Conservation (phyloP, 2,329 filamentous ascomycete genomes). For the Blastomyces emzantsi region DNA sequence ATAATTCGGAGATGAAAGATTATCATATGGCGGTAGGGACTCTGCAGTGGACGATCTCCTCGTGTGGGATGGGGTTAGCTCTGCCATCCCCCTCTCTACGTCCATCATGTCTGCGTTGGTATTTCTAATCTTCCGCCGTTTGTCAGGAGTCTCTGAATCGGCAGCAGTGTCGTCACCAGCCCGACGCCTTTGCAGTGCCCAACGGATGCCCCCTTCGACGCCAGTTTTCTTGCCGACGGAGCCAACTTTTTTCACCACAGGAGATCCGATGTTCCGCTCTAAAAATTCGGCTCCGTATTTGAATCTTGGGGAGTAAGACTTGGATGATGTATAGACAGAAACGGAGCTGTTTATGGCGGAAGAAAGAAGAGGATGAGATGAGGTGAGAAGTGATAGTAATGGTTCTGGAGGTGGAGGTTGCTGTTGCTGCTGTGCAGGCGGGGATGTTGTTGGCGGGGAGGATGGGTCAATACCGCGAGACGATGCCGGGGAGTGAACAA, state of each 20-base stretch:
- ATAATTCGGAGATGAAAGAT: slow-evolving; percentile 65
- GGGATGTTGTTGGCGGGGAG: slow-evolving; percentile 25
- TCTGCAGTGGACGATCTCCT: slow-evolving; percentile 61
- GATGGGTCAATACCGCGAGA: slow-evolving; percentile 28
- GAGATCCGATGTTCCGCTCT: slow-evolving; percentile 72
- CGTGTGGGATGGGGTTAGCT: slow-evolving; percentile 19
- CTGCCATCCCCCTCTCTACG: slow-evolving; percentile 36
- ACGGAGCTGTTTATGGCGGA: slow-evolving; percentile 77
- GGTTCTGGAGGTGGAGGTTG: slow-evolving; percentile 51
- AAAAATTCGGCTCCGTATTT: slow-evolving; percentile 86
- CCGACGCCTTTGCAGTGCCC: slow-evolving; percentile 55
- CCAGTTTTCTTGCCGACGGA: slow-evolving; percentile 77
- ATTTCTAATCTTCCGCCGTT: slow-evolving; percentile 13
- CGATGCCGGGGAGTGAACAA: slow-evolving; percentile 54
- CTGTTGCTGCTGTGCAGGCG: slow-evolving; percentile 35
- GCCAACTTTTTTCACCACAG: slow-evolving; percentile 77
- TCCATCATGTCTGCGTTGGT: slow-evolving; percentile 42
- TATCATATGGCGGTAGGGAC: slow-evolving; percentile 74
- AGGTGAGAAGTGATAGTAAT: slow-evolving; percentile 74
- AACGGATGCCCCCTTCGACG: slow-evolving; percentile 75
- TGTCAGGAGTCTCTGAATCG: slow-evolving; percentile 3
- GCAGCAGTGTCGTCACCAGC: slow-evolving; percentile 17
- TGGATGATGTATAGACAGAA: slow-evolving; percentile 75
- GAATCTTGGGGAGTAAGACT: slow-evolving; percentile 82
- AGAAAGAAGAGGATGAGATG: slow-evolving; percentile 76